Conservation (phyloP, 805 yeast species). For the Starmerella khaoyaiensis region DNA sequence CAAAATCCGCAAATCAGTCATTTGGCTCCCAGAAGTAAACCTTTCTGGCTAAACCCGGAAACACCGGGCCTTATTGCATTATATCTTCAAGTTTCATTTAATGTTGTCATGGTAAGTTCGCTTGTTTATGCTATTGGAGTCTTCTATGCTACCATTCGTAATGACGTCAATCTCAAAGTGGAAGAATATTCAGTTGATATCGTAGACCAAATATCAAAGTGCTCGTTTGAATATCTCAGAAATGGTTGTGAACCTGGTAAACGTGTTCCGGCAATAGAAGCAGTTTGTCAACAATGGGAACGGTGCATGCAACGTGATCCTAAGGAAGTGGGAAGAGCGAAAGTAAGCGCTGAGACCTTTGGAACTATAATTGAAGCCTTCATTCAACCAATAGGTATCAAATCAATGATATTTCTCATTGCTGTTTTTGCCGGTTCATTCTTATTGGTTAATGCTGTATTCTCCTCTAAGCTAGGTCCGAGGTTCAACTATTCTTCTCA, state of each 20-base stretch:
- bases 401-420: conserved; percentile 37
- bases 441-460: conserved; percentile 24
- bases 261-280: conserved; percentile 65
- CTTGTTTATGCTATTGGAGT: conserved; percentile 40
- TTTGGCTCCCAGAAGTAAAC: too few relatives aligned
- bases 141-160: conserved; percentile 42
- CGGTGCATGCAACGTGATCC: conserved; percentile 77
- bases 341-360: conserved; percentile 65
- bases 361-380: conserved; percentile 75
- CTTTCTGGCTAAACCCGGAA: conserved; percentile 20
- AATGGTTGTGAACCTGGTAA: conserved; percentile 56
- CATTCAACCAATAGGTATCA: conserved; percentile 55
- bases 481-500: conserved; percentile 9
- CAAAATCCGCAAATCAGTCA: too few relatives aligned
- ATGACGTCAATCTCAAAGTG: conserved; percentile 61
- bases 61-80: conserved; percentile 45
- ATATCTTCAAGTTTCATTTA: conserved; percentile 52
- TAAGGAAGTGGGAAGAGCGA: conserved; percentile 48
- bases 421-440: conserved; percentile 24
- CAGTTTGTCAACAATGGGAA: conserved; percentile 59
- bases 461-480: conserved; percentile 22
- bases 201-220: conserved; percentile 49
- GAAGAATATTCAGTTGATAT: conserved; percentile 49
- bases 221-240: conserved; percentile 53
- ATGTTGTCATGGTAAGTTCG: conserved; percentile 38